Evolutionary conservation across 1,139 yeast species (phyloP).

Genomic region (Debaryomyces psychrophilus): DNA sequence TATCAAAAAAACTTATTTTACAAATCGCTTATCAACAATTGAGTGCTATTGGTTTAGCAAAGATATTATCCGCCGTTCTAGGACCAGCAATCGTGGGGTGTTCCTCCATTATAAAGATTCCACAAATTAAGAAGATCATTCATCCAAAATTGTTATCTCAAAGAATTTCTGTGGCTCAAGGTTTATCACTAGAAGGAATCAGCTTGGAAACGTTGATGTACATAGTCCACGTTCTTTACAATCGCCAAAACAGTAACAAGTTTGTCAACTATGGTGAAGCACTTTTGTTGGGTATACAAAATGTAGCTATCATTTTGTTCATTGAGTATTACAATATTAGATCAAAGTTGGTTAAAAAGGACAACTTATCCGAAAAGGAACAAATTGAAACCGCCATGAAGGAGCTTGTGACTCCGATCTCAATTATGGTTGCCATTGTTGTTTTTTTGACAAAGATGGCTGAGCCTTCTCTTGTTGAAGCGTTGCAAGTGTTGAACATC

Average conservation of each 20-base stretch:
- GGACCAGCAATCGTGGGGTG: constrained; percentile 44
- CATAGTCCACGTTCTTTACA: constrained; percentile 46
- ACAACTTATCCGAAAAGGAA: constrained; percentile 22
- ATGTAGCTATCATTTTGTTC: constrained; percentile 40
- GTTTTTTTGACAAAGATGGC: constrained; percentile 37
- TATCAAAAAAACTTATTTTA: constrained; percentile 43
- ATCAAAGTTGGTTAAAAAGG: constrained; percentile 18
- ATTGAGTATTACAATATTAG: constrained; percentile 40
- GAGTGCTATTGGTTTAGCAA: constrained; percentile 41
- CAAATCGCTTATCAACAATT: constrained; percentile 43
- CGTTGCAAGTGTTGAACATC: constrained; percentile 53
- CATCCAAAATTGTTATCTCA: constrained; percentile 31
- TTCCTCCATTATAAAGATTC: constrained; percentile 46
- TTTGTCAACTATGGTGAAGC: constrained; percentile 50
- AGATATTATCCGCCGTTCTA: constrained; percentile 37
- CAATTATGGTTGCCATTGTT: constrained; percentile 29
- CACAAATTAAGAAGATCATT: constrained; percentile 45
- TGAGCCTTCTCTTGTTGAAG: constrained; percentile 33
- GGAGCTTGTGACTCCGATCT: constrained; percentile 32
- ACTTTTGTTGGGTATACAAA: constrained; percentile 44
- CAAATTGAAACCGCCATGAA: constrained; percentile 23
- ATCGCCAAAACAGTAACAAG: constrained; percentile 37
- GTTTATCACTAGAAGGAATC: constrained; percentile 42
- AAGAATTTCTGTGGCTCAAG: constrained; percentile 39
- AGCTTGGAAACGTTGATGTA: constrained; percentile 43